Percentiles rank a stretch among this genome's conserved stretches.
Conservation (phyloP, 2,329 filamentous ascomycete genomes). For the Penicillium sp. region DNA sequence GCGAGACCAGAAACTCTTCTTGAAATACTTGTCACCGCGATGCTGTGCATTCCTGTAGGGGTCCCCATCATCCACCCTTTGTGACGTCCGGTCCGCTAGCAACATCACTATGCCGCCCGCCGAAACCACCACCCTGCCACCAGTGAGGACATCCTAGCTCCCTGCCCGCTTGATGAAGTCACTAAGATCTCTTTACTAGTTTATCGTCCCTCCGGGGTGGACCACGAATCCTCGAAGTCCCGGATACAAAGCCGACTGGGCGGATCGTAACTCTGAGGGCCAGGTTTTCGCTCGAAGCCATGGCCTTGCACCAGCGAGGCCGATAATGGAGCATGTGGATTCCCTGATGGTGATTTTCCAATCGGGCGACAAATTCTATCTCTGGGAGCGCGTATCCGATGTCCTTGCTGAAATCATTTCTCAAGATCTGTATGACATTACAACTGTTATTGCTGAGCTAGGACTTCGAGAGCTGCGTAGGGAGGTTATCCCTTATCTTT, state of each 20-base stretch:
- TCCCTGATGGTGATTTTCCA: not conserved
- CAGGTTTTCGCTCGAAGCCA: not conserved
- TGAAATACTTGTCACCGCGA: too few relatives aligned
- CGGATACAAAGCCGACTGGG: not conserved
- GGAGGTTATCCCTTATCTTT: too few relatives aligned
- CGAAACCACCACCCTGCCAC: not conserved
- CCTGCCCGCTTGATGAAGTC: not conserved
- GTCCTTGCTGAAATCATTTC: not conserved
- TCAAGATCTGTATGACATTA: too few relatives aligned
- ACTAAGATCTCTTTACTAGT: not conserved
- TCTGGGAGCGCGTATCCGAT: not conserved
- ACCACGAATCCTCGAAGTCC: not conserved
- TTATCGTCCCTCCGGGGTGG: not conserved
- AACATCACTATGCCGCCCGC: not conserved
- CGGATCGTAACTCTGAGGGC: not conserved
- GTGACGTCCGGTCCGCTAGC: not conserved
- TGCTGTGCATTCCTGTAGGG: too few relatives aligned
- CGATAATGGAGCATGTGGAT: not conserved
- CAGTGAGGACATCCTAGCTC: not conserved
- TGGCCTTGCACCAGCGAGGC: not conserved
- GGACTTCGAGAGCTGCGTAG: too few relatives aligned
- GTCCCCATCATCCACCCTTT: not conserved
- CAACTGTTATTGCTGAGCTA: too few relatives aligned
- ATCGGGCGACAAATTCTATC: not conserved
- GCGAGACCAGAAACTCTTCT: too few relatives aligned